A percentile compares a stretch with the other conserved stretches of the same genome.
Conservation (phyloP, 169 alveolate genomes). For the Theileria parva region DNA sequence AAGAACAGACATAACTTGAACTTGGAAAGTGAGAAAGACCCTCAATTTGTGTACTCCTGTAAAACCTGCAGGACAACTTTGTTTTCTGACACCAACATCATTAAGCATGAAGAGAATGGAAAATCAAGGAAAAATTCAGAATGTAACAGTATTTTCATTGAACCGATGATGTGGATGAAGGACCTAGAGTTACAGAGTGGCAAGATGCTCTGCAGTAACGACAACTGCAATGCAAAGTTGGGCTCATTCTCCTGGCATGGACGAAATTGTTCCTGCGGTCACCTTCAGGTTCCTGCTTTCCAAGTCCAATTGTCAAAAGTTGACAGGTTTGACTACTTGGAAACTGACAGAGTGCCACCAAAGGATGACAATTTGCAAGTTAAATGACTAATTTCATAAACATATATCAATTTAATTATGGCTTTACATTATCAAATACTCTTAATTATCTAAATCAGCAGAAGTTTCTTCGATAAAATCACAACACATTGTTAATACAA, state of each 20-base stretch:
- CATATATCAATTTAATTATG: too few relatives aligned
- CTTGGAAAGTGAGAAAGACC: slow-evolving; percentile 19
- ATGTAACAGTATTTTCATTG: slow-evolving; percentile 62
- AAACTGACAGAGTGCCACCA: background rate
- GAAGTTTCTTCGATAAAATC: too few relatives aligned
- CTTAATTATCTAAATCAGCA: background rate
- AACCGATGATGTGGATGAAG: slow-evolving; percentile 71
- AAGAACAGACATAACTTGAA: slow-evolving; percentile 17
- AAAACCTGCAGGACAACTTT: slow-evolving; percentile 45
- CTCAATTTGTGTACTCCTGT: slow-evolving; percentile 51
- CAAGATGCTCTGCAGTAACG: slow-evolving; percentile 50
- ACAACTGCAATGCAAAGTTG: slow-evolving; percentile 48
- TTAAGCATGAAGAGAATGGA: slow-evolving; percentile 17
- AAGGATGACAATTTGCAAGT: slow-evolving; percentile 7
- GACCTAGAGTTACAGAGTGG: slow-evolving; percentile 53
- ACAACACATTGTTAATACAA: too few relatives aligned
- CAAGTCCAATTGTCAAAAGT: slow-evolving; percentile 64
- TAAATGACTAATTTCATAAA: background rate
- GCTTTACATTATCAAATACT: too few relatives aligned
- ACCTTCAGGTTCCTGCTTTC: slow-evolving; percentile 63
- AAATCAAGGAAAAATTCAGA: background rate
- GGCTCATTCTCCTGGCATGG: slow-evolving; percentile 68
- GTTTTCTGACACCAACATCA: slow-evolving; percentile 39
- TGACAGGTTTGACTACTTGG: slow-evolving; percentile 33
- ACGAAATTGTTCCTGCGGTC: slow-evolving; percentile 63